These are phyloP conservation scores for Taiozyma onychis DNA, from an alignment of 1,139 yeast species.

Conservation along the genomic window DNA sequence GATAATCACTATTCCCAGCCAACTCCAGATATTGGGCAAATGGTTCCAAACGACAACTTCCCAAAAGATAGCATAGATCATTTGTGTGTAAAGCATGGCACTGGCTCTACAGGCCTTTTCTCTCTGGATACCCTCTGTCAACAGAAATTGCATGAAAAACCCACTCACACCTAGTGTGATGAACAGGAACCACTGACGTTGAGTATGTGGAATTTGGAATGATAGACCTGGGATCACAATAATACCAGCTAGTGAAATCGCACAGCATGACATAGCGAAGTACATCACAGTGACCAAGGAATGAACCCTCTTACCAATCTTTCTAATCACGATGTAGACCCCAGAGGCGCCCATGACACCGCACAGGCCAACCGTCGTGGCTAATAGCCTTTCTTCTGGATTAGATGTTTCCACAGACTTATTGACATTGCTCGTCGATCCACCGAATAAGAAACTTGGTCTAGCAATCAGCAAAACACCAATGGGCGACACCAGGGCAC, in stretches of 20 bases:
- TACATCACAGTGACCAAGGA: constrained; percentile 75
- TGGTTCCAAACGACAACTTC: constrained; percentile 70
- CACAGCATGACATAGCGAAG: constrained; percentile 56
- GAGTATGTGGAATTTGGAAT: constrained; percentile 54
- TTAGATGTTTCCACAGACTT: constrained; percentile 25
- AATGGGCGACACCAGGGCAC: constrained; percentile 60
- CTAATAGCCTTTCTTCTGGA: constrained; percentile 37
- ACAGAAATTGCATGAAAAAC: constrained; percentile 69
- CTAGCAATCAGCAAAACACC: constrained; percentile 83
- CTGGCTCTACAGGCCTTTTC: constrained; percentile 78
- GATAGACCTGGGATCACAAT: constrained; percentile 50
- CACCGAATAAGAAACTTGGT: constrained; percentile 68
- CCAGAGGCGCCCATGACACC: constrained; percentile 70
- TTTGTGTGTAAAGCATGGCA: constrained; percentile 66
- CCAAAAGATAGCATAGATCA: constrained; percentile 76
- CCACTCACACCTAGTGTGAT: constrained; percentile 67
- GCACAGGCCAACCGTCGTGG: constrained; percentile 57
- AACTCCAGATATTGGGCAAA: constrained; percentile 63
- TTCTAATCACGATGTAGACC: constrained; percentile 68
- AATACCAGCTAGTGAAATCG: constrained; percentile 53
- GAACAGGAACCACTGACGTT: constrained; percentile 62
- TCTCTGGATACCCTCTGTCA: constrained; percentile 80
- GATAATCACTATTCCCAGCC: constrained; percentile 64
- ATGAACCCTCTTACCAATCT: constrained; percentile 73
- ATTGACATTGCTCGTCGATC: constrained; percentile 5